These are phyloP conservation scores for Canavalia gladiata DNA, from an alignment of 306 rosid species.

Conservation along the genomic window DNA sequence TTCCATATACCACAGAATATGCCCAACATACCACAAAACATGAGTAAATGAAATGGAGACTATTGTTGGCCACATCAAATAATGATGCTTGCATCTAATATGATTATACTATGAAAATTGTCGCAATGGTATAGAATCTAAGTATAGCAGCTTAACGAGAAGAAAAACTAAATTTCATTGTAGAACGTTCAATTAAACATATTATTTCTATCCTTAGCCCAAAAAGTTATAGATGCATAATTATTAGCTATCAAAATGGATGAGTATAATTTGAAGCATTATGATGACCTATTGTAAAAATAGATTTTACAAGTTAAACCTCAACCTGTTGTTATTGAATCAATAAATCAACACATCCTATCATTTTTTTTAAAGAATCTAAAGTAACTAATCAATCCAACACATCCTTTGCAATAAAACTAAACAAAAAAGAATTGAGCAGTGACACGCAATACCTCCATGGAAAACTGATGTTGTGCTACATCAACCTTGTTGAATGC, in stretches of 20 bases:
- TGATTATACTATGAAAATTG: conserved; percentile 40
- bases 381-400: conserved; percentile 31
- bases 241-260: conserved; percentile 11
- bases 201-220: conserved; percentile 14
- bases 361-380: neutral
- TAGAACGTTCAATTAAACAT: conserved; percentile 39
- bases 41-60: conserved; percentile 64
- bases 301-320: neutral
- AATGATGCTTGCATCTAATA: conserved; percentile 42
- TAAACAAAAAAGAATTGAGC: conserved; percentile 9
- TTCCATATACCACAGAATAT: conserved; percentile 41
- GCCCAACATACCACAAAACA: conserved; percentile 78
- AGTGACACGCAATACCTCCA: conserved; percentile 71
- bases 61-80: conserved; percentile 60
- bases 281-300: too few relatives aligned
- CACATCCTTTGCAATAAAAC: neutral
- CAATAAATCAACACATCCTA: neutral
- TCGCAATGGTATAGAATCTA: conserved; percentile 34
- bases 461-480: conserved; percentile 86
- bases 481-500: conserved; percentile 88
- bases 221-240: neutral
- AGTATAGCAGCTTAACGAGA: conserved; percentile 29
- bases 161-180: conserved; percentile 34
- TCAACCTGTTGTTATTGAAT: neutral
- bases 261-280: neutral